These are phyloP conservation scores for Phytophthora multivora DNA, from an alignment of 352 stramenopile genomes.

Conservation along the genomic window DNA sequence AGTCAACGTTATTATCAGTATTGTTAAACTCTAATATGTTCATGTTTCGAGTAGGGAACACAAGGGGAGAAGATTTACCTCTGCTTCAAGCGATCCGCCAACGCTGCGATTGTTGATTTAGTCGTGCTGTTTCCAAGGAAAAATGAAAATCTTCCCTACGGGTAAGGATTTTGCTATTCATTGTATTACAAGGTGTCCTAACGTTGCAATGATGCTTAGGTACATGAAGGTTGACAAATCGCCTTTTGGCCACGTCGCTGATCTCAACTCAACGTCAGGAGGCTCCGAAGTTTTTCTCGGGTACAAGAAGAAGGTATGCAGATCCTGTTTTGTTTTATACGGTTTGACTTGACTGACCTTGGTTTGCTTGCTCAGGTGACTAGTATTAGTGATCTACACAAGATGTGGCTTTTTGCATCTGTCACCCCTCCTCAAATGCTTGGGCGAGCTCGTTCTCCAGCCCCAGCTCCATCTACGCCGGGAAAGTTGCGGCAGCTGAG, in stretches of 20 bases:
- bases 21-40: background rate
- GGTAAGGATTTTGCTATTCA: slow-evolving; percentile 35
- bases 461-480: slow-evolving; percentile 12
- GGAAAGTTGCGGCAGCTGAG: slow-evolving; percentile 23
- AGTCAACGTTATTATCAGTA: background rate
- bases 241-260: slow-evolving; percentile 64
- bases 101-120: slow-evolving; percentile 68
- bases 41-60: slow-evolving; percentile 48
- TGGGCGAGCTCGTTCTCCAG: slow-evolving; percentile 12
- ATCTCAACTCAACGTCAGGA: slow-evolving; percentile 75
- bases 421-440: slow-evolving; percentile 27
- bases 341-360: background rate
- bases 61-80: slow-evolving; percentile 85
- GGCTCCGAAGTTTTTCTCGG: slow-evolving; percentile 78
- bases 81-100: slow-evolving; percentile 73
- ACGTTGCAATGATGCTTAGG: slow-evolving; percentile 24
- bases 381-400: slow-evolving; percentile 43
- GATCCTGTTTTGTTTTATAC: background rate
- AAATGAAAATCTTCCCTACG: slow-evolving; percentile 82
- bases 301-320: slow-evolving; percentile 82
- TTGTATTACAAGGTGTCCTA: background rate
- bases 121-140: slow-evolving; percentile 81
- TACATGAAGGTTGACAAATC: slow-evolving; percentile 83
- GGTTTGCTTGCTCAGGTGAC: slow-evolving; percentile 25
- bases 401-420: slow-evolving; percentile 45